Evolutionary conservation across 2,329 filamentous ascomycete species (phyloP), one percentile per base, ranked within the genome.

Genomic region (Penicillium sp.): DNA sequence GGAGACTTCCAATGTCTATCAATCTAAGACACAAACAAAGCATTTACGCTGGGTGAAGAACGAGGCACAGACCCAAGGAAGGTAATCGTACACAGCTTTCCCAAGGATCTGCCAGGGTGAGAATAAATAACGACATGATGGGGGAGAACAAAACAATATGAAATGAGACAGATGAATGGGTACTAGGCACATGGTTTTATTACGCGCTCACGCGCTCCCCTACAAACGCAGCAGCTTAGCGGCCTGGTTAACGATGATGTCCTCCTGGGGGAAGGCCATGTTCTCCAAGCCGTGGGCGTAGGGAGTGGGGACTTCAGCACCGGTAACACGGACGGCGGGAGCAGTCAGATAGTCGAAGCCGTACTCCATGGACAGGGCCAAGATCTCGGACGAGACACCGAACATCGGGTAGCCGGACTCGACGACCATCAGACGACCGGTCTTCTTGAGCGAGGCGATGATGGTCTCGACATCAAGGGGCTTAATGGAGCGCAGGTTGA

Each of bases 371-470:
- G 89, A 85, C 51, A 96, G 78, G 50, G 93, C 93, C 55, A 98
- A 81, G 63, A 98, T 89, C 77, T 98, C 93, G 47, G 91, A 81
- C 49, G 85, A 81, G 59, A 98, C 89, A 69, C 93, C 93, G 68
- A 90, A 98, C 64, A 88, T 87, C 54, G 93, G 93, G 82, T 90
- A 98, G 56, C 91, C 93, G 47, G 89, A 96, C 75, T 97, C 91
- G 60, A 98, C 89, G 34, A 83, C 84, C 70, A 98, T 80, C 54
- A 98, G 82, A 65, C 86, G 87, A 69, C 87, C 86, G 14, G 93
- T 98, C 85, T 98, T 98, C 87, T 98, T 97, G 69, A 98, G 85
- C 10, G 90, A 96, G 72, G 94, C 89, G 72, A 97, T 79, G 64
- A 98, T 97, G 58, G 89, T 80, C 73, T 97, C 90, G 50, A 98